Percentiles rank a stretch among this genome's conserved stretches.
phyloP scores from a whole-genome alignment of 2,329 filamentous ascomycete species.

The Penicillium sp. region DNA sequence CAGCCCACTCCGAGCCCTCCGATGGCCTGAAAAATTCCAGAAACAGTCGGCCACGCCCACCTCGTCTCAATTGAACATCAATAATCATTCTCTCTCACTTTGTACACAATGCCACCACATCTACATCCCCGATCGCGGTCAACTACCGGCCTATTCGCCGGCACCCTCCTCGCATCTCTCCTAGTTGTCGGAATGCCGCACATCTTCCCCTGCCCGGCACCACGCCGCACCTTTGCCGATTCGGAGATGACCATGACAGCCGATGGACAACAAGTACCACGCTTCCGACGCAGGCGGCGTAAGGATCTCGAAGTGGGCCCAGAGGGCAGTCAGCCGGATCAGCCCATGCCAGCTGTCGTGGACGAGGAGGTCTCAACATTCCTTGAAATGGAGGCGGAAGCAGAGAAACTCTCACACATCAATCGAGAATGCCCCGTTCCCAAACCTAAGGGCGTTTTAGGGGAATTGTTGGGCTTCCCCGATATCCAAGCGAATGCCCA shows the following conservation, averaged over 20 bases:
- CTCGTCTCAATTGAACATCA: slow-evolving; percentile 17
- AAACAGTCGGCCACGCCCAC: slow-evolving; percentile 16
- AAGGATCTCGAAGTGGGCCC: slow-evolving; percentile 29
- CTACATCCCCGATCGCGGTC: slow-evolving; percentile 91
- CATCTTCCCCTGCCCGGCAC: slow-evolving; percentile 84
- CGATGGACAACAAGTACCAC: slow-evolving; percentile 46
- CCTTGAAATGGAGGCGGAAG: slow-evolving; percentile 44
- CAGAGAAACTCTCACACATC: slow-evolving; percentile 42
- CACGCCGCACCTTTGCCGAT: slow-evolving; percentile 72
- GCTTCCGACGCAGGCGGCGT: slow-evolving; percentile 38
- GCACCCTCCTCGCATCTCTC: slow-evolving; percentile 86
- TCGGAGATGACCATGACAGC: slow-evolving; percentile 49
- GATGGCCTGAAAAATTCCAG: slow-evolving; percentile 23
- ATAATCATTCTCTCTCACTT: slow-evolving; percentile 6
- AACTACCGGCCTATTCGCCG: slow-evolving; percentile 91
- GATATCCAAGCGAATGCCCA: slow-evolving; percentile 29
- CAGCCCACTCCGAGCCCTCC: slow-evolving; percentile 10
- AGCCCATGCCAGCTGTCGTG: slow-evolving; percentile 18
- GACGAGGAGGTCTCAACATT: slow-evolving; percentile 49
- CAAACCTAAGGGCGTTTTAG: slow-evolving; percentile 78
- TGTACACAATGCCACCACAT: slow-evolving; percentile 68
- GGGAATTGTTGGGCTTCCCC: slow-evolving; percentile 71
- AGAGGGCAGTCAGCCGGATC: slow-evolving; percentile 16
- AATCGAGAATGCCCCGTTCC: slow-evolving; percentile 86
- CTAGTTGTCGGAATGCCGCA: slow-evolving; percentile 90